A percentile compares a stretch with the other conserved stretches of the same genome.
Evolutionary conservation across 257 asterid genomes (phyloP).

Genomic region (Oldenlandia corymbosa): DNA sequence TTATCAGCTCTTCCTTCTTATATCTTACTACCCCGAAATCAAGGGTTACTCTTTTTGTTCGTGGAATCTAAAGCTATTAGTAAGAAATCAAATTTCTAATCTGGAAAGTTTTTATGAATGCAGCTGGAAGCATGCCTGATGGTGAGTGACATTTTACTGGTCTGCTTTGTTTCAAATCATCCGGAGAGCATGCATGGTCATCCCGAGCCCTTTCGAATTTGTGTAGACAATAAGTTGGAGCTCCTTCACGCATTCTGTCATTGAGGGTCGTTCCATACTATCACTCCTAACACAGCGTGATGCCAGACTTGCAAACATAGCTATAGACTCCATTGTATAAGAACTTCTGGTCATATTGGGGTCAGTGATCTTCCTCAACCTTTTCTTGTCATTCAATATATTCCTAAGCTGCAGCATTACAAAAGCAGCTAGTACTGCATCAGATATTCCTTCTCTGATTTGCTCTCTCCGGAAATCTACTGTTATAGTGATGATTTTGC

Average conservation of each 20-base stretch:
- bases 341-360: slow-evolving; percentile 77
- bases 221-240: slow-evolving; percentile 56
- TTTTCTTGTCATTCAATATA: slow-evolving; percentile 81
- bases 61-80: slow-evolving; percentile 11
- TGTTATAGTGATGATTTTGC: slow-evolving; percentile 1
- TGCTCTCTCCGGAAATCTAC: slow-evolving; percentile 7
- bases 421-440: slow-evolving; percentile 3
- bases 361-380: slow-evolving; percentile 66
- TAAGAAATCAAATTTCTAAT: slow-evolving; percentile 3
- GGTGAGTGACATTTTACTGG: not conserved
- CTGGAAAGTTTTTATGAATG: not conserved
- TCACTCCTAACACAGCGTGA: slow-evolving; percentile 73
- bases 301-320: slow-evolving; percentile 79
- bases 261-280: slow-evolving; percentile 78
- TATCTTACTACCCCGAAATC: not conserved
- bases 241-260: slow-evolving; percentile 73
- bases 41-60: not conserved
- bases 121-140: slow-evolving; percentile 5
- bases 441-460: slow-evolving; percentile 6
- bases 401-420: slow-evolving; percentile 62
- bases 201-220: slow-evolving; percentile 59
- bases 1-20: not conserved
- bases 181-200: slow-evolving; percentile 69
- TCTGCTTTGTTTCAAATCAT: slow-evolving; percentile 40
- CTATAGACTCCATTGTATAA: slow-evolving; percentile 80